Percentiles rank a stretch among this genome's conserved stretches.
Evolutionary conservation across 139 green algal species (phyloP).

Genomic region (Edaphochlamys debaryana): DNA sequence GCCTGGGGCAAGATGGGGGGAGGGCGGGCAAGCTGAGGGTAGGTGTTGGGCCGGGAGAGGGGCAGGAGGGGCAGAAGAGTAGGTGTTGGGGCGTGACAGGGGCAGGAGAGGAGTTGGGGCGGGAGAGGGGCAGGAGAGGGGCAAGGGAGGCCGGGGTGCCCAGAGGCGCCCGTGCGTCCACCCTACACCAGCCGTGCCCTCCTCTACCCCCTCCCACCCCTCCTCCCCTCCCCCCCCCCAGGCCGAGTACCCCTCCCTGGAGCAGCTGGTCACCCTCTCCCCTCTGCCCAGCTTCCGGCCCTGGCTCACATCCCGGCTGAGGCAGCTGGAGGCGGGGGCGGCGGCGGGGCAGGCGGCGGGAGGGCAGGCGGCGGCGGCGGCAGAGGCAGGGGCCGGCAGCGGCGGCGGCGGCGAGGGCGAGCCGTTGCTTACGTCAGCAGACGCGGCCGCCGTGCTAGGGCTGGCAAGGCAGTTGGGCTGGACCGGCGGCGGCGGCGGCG

Average conservation of each 20-base stretch:
- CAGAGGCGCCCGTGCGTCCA: no score
- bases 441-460: neutral
- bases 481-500: neutral
- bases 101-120: no score
- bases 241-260: conserved; percentile 61
- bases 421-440: neutral
- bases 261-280: conserved; percentile 77
- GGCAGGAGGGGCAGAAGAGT: no score
- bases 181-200: no score
- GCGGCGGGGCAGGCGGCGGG: neutral
- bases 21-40: neutral
- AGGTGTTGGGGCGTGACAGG: no score
- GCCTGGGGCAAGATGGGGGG: neutral
- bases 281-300: conserved; percentile 77
- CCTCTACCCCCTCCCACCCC: neutral
- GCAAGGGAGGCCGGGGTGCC: no score
- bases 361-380: neutral
- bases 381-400: neutral
- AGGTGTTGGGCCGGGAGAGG: no score
- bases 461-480: neutral
- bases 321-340: conserved; percentile 5
- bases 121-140: no score
- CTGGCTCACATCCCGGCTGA: conserved; percentile 69
- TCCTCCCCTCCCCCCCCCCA: neutral
- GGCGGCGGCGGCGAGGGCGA: no score